These are phyloP conservation scores for Xylariaceae sp. DNA, from an alignment of 2,329 filamentous ascomycete genomes.

Conservation along the genomic window DNA sequence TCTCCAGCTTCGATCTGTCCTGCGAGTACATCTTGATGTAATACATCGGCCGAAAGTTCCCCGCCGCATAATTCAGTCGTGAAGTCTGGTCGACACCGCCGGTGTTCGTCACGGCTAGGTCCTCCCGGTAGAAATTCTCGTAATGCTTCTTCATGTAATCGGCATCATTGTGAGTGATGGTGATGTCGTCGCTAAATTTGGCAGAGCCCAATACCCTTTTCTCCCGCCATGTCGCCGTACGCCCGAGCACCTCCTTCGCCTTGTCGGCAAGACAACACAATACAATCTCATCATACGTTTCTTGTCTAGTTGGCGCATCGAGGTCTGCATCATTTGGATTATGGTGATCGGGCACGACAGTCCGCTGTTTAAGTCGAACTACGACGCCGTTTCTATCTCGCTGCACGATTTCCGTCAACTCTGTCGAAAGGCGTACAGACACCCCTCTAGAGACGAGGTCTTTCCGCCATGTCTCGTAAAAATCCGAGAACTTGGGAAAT, in stretches of 20 bases:
- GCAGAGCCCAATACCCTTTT: conserved; percentile 64
- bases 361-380: conserved; percentile 40
- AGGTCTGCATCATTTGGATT: conserved; percentile 30
- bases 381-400: conserved; percentile 46
- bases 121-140: conserved; percentile 52
- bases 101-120: conserved; percentile 35
- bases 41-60: conserved; percentile 48
- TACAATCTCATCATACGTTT: conserved; percentile 61
- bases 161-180: conserved; percentile 61
- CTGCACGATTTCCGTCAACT: conserved; percentile 44
- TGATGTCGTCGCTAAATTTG: conserved; percentile 65
- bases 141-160: conserved; percentile 64
- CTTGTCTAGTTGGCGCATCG: conserved; percentile 41
- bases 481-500: conserved; percentile 51
- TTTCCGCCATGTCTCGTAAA: conserved; percentile 49
- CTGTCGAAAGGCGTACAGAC: conserved; percentile 48
- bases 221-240: conserved; percentile 55
- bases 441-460: conserved; percentile 46
- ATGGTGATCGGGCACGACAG: conserved; percentile 29
- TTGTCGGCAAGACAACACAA: conserved; percentile 62
- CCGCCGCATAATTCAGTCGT: conserved; percentile 38
- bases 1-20: conserved; percentile 49
- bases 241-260: conserved; percentile 54
- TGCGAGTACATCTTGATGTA: conserved; percentile 52
- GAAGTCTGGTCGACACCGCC: conserved; percentile 36